Evolutionary conservation across 345 rosid species (phyloP).

Genomic region (Syzygium jambos): DNA sequence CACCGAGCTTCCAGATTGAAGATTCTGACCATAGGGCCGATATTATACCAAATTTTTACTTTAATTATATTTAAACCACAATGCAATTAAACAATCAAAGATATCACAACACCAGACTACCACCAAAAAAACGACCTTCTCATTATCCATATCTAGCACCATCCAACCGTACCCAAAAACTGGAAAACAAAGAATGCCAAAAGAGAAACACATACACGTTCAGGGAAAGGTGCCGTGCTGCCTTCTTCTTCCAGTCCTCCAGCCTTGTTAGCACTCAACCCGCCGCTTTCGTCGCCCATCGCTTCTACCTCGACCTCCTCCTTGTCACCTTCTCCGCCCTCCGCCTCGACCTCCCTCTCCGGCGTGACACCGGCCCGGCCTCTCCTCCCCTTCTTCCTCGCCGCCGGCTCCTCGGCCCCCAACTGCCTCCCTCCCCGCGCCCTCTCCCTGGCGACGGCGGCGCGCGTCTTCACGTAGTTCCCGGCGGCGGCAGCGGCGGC

Average conservation of each 20-base stretch:
- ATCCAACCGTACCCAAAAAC: neutral
- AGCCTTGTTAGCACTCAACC: conserved; percentile 65
- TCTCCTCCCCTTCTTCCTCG: conserved; percentile 53
- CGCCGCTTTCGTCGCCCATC: conserved; percentile 68
- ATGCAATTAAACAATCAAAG: neutral
- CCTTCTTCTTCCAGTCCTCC: conserved; percentile 89
- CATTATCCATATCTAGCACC: neutral
- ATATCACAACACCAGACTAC: neutral
- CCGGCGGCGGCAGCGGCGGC: neutral
- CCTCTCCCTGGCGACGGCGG: conserved; percentile 25
- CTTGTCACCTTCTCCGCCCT: conserved; percentile 14
- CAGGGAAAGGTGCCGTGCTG: conserved; percentile 81
- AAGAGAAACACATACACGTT: conserved; percentile 38
- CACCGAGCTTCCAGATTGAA: neutral
- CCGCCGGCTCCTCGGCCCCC: conserved; percentile 5
- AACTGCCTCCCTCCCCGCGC: conserved; percentile 35
- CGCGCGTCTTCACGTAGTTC: neutral
- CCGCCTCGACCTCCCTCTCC: conserved; percentile 19
- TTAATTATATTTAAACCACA: neutral
- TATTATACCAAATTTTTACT: neutral
- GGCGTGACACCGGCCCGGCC: conserved; percentile 14
- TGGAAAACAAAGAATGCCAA: neutral
- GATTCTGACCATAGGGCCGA: too few species aligned
- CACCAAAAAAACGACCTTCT: neutral
- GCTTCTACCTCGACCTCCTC: conserved; percentile 19